Percentiles rank a stretch among this genome's conserved stretches.
These are phyloP conservation scores for Gautieria morchelliformis DNA, from an alignment of 768 basidiomycete species.

Conservation along the genomic window DNA sequence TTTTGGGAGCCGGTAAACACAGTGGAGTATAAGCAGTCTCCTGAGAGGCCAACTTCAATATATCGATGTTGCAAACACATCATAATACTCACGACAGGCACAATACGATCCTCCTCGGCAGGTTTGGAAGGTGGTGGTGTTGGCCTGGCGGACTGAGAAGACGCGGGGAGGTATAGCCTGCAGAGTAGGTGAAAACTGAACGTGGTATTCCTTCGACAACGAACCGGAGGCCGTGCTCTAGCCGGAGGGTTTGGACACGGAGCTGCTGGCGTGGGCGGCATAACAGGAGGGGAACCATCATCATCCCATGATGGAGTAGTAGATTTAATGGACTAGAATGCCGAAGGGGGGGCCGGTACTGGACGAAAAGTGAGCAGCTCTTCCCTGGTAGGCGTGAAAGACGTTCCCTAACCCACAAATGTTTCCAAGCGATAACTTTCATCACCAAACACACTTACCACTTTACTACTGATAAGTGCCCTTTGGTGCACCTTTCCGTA, in stretches of 20 bases:
- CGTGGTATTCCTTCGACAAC: background rate
- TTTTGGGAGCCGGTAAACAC: constrained; percentile 74
- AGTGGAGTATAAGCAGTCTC: constrained; percentile 89
- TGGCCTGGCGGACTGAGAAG: background rate
- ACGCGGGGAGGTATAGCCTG: background rate
- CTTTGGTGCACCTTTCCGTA: constrained; percentile 14
- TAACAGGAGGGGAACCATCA: constrained; percentile 20
- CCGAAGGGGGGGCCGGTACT: constrained; percentile 21
- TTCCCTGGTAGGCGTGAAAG: constrained; percentile 15
- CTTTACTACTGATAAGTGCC: constrained; percentile 10
- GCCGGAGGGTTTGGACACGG: constrained; percentile 34
- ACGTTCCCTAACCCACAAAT: constrained; percentile 14
- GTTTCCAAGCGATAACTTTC: no score
- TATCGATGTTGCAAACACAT: background rate
- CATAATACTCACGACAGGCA: constrained; percentile 43
- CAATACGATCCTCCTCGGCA: constrained; percentile 72
- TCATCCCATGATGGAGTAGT: constrained; percentile 58
- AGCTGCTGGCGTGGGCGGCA: constrained; percentile 35
- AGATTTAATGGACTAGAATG: constrained; percentile 27
- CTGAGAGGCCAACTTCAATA: constrained; percentile 13
- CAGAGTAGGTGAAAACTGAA: background rate
- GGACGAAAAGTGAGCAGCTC: constrained; percentile 31
- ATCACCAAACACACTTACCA: constrained; percentile 7
- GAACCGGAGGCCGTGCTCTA: background rate
- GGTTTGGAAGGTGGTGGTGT: constrained; percentile 47